Evolutionary conservation across 805 yeast species (phyloP).

Genomic region (Vanderwaltozyma yarrowii): DNA sequence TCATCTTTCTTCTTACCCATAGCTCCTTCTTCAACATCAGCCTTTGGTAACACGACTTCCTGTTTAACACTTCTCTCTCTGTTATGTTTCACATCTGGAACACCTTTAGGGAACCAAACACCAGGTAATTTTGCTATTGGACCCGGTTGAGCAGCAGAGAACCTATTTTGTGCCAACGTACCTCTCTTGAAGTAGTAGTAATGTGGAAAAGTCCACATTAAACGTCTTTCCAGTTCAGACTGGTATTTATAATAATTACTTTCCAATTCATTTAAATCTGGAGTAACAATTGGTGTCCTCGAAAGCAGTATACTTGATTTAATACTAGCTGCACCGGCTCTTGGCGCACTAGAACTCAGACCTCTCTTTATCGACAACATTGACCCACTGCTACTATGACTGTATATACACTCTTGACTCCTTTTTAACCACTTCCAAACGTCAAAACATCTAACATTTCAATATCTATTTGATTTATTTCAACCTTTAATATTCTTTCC

Average conservation of each 20-base stretch:
- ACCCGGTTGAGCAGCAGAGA: conserved; percentile 60
- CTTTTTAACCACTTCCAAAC: no score
- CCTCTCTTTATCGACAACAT: no score
- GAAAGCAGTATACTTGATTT: conserved; percentile 55
- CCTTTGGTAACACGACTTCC: conserved; percentile 62
- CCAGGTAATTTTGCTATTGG: conserved; percentile 66
- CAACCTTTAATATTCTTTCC: no score
- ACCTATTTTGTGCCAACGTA: conserved; percentile 76
- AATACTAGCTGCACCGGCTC: conserved; percentile 9
- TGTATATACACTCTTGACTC: no score
- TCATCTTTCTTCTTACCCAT: conserved; percentile 35
- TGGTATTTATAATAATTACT: conserved; percentile 71
- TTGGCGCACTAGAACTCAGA: no score
- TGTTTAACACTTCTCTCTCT: conserved; percentile 85
- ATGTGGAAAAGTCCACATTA: conserved; percentile 97
- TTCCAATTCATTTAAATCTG: conserved; percentile 65
- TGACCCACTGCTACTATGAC: no score
- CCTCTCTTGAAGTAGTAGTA: conserved; percentile 88
- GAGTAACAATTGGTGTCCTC: conserved; percentile 77
- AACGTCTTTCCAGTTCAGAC: conserved; percentile 72
- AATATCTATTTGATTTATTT: no score
- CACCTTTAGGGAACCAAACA: conserved; percentile 72
- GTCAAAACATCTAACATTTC: no score
- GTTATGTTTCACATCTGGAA: conserved; percentile 76
- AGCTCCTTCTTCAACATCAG: conserved; percentile 31